Conservation (phyloP, 2,329 filamentous ascomycete species). For the Alternaria sp. region DNA sequence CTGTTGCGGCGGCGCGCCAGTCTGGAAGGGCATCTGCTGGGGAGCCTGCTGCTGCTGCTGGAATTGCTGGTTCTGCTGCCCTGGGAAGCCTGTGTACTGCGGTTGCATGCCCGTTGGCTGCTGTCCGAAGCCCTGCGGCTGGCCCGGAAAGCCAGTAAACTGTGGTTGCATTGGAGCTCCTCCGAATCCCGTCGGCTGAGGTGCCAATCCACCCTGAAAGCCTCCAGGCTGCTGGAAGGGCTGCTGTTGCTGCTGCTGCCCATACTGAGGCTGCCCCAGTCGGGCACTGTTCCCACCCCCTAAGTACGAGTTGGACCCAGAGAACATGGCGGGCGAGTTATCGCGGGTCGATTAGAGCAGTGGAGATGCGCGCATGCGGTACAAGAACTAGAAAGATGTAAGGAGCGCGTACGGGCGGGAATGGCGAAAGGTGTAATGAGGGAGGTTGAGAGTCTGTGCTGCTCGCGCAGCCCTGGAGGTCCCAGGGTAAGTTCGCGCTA, state of each 20-base stretch:
- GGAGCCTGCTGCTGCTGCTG: conserved; percentile 63
- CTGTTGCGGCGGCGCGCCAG: conserved; percentile 62
- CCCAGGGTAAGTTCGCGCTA: conserved; percentile 38
- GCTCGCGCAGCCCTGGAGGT: conserved; percentile 31
- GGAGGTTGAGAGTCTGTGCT: conserved; percentile 34
- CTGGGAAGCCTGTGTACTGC: conserved; percentile 60
- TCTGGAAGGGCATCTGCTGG: conserved; percentile 51
- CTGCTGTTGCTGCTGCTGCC: conserved; percentile 56
- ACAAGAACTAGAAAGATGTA: conserved; percentile 17
- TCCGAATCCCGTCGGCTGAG: conserved; percentile 63
- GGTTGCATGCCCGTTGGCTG: conserved; percentile 46
- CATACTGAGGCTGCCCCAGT: conserved; percentile 64
- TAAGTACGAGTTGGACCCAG: conserved; percentile 84
- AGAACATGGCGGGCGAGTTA: conserved; percentile 73
- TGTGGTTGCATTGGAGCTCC: conserved; percentile 60
- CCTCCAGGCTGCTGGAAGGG: conserved; percentile 64
- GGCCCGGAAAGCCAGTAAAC: conserved; percentile 59
- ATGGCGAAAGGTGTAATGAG: conserved; percentile 32
- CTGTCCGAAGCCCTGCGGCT: conserved; percentile 57
- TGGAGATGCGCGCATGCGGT: conserved; percentile 33
- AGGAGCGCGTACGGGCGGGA: conserved; percentile 26
- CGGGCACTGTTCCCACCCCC: conserved; percentile 80
- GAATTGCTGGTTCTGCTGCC: conserved; percentile 53
- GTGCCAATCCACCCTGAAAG: conserved; percentile 54
- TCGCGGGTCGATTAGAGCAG: conserved; percentile 29